phyloP scores from a whole-genome alignment of 805 yeast genomes.

The Huiozyma naganishii region DNA sequence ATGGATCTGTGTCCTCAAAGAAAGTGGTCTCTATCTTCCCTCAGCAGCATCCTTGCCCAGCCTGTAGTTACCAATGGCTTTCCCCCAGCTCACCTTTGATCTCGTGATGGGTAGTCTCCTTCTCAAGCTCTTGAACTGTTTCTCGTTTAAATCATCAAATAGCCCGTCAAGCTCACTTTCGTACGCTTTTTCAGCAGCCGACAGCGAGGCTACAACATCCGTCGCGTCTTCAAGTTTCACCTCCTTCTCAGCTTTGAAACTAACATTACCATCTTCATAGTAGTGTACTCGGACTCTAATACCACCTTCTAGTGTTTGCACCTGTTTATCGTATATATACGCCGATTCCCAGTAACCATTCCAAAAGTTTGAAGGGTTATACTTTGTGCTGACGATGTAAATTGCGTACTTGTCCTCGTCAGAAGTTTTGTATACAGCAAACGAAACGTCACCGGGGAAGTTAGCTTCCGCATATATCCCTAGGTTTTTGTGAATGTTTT shows the following conservation, averaged over 20 bases:
- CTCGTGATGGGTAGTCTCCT: slow-evolving; percentile 89
- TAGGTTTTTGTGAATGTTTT: slow-evolving; percentile 13
- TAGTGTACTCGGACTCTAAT: slow-evolving; percentile 74
- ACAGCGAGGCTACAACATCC: slow-evolving; percentile 32
- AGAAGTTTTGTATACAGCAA: slow-evolving; percentile 34
- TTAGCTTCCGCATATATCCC: slow-evolving; percentile 47
- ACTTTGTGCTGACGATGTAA: slow-evolving; percentile 58
- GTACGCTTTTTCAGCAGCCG: slow-evolving; percentile 45
- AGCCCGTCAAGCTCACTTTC: slow-evolving; percentile 51
- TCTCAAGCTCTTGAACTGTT: slow-evolving; percentile 71
- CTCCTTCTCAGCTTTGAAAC: slow-evolving; percentile 41
- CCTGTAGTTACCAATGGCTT: slow-evolving; percentile 79
- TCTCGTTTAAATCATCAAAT: slow-evolving; percentile 66
- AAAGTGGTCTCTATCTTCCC: no score
- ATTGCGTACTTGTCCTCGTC: slow-evolving; percentile 28
- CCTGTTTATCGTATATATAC: slow-evolving; percentile 35
- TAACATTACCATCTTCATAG: slow-evolving; percentile 92
- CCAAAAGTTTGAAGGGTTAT: slow-evolving; percentile 70
- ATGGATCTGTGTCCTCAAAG: no score
- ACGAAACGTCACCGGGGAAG: slow-evolving; percentile 47
- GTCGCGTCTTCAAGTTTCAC: slow-evolving; percentile 23
- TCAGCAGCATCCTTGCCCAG: slow-evolving; percentile 68
- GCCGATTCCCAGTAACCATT: slow-evolving; percentile 81
- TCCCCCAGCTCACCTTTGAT: slow-evolving; percentile 90
- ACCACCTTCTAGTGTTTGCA: slow-evolving; percentile 37